Conservation (phyloP, 768 basidiomycete species). For the Suillus alpinus region DNA sequence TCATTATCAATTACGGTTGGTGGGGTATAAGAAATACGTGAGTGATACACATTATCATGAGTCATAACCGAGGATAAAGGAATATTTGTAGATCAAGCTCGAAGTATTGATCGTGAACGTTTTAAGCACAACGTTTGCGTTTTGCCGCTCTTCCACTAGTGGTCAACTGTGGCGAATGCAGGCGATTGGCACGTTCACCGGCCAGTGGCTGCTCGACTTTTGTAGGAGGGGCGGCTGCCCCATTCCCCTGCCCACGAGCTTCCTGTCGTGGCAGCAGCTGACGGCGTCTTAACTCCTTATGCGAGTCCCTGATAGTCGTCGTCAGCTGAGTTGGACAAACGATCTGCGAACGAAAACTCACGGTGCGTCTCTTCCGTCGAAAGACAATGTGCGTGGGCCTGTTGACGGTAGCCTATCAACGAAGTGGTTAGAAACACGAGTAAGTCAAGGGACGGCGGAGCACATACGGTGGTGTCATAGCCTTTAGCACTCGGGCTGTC, state of each 20-base stretch:
- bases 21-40: neutral
- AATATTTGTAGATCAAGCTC: neutral
- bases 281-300: neutral
- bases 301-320: neutral
- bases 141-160: neutral
- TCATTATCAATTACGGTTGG: neutral
- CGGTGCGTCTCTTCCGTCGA: neutral
- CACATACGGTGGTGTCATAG: neutral
- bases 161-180: neutral
- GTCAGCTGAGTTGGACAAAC: neutral
- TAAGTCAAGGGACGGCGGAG: neutral
- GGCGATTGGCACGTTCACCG: neutral
- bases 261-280: neutral
- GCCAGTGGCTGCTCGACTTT: too few species aligned
- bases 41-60: neutral
- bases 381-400: neutral
- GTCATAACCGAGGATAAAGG: neutral
- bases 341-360: neutral
- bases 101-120: neutral
- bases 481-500: neutral
- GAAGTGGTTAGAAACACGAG: neutral
- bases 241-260: neutral
- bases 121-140: neutral
- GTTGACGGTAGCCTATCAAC: neutral
- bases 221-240: neutral